Evolutionary conservation across 2,329 filamentous ascomycete species (phyloP).

Genomic region (Botrytis cinerea): DNA sequence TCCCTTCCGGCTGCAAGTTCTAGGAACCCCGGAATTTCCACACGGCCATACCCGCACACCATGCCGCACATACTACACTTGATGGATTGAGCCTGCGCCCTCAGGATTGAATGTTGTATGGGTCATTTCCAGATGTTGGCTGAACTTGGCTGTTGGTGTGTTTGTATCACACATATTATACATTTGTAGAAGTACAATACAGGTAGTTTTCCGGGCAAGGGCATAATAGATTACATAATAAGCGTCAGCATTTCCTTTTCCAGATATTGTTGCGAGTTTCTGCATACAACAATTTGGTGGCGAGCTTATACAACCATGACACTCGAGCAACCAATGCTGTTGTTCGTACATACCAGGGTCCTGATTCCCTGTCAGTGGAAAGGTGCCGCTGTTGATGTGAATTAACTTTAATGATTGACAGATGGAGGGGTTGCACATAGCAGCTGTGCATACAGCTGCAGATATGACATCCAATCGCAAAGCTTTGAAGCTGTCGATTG

Average conservation of each 20-base stretch:
- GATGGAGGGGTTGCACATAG: not conserved
- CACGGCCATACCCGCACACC: conserved; percentile 24
- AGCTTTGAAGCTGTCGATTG: not conserved
- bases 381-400: not conserved
- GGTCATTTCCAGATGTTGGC: not conserved
- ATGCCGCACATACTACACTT: conserved; percentile 4
- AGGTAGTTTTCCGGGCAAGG: conserved; percentile 1
- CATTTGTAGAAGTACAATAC: not conserved
- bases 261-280: conserved; percentile 22
- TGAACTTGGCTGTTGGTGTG: conserved; percentile 4
- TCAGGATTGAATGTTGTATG: not conserved
- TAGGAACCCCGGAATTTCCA: conserved; percentile 24
- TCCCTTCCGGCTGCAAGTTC: conserved; percentile 24
- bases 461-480: conserved; percentile 15
- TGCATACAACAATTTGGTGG: conserved; percentile 5
- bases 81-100: not conserved
- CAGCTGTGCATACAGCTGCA: not conserved
- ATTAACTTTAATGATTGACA: conserved; percentile 8
- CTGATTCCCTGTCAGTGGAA: not conserved
- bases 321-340: not conserved
- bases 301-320: conserved; percentile 7
- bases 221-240: conserved; percentile 23
- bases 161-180: not conserved
- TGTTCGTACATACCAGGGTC: not conserved
- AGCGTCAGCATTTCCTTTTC: conserved; percentile 23